These are phyloP conservation scores for Penicillium griseofulvum DNA, from an alignment of 2,329 filamentous ascomycete genomes.

Conservation along the genomic window DNA sequence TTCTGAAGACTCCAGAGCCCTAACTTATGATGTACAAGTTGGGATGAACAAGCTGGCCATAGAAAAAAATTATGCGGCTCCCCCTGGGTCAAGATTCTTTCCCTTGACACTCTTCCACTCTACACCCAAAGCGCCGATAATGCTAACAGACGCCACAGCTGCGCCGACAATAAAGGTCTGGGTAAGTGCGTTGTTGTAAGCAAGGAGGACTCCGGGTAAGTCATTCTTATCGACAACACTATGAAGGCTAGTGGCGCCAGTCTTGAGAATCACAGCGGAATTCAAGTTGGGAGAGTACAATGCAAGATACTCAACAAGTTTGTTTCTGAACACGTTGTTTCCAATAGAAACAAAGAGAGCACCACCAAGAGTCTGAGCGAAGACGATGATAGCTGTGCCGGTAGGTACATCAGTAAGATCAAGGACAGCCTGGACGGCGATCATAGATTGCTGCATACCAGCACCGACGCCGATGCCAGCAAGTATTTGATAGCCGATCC, in stretches of 20 bases:
- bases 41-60: too few species aligned
- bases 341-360: constrained; percentile 28
- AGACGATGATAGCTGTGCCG: constrained; percentile 23
- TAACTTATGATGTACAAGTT: background rate
- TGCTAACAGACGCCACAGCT: background rate
- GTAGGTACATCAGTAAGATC: constrained; percentile 19
- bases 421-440: constrained; percentile 27
- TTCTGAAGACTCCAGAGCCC: background rate
- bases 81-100: background rate
- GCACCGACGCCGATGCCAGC: constrained; percentile 28
- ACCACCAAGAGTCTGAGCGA: constrained; percentile 27
- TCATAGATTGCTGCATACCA: constrained; percentile 23
- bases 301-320: constrained; percentile 19
- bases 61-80: background rate
- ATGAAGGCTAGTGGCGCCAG: background rate
- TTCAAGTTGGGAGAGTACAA: background rate
- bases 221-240: background rate
- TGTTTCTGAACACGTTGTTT: constrained; percentile 27
- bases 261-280: background rate
- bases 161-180: background rate
- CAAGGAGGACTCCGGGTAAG: background rate
- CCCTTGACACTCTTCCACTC: constrained; percentile 10
- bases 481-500: constrained; percentile 41
- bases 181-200: constrained; percentile 1
- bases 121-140: background rate